Evolutionary conservation across 2,329 filamentous ascomycete species (phyloP), one percentile per base, ranked within the genome.

Genomic region (Arthrobotrys musiformis): DNA sequence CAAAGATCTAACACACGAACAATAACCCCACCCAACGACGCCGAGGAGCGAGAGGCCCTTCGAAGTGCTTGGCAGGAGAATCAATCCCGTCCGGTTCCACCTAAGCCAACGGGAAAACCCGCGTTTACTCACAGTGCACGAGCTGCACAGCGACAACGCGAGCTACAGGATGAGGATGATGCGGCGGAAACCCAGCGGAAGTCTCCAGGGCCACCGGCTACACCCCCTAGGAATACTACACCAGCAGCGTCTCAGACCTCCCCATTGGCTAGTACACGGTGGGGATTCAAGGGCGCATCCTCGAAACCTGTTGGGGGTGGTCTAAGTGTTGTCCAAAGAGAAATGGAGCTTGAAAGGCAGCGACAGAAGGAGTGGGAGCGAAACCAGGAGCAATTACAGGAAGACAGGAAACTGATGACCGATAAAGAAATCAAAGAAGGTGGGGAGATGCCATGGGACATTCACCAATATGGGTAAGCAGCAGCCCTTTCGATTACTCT

Each of bases 281-380:
- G 73, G 73, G 73, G 66, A 19, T 77, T 66, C 44, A 77, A 77
- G 19, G 73, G 73, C 17, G 46, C 60, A 24, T 52, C 48, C 2
- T 64, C 60, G 19, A 30, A 54, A 2, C 48, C 66, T 9, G 8
- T 60, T 13, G 60, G 64, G 9, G 66, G 66, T 22, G 26, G 66
- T 13, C 61, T 77, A 66, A 77, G 73, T 42, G 70, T 77, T 37
- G 73, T 93, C 0, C 92, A 93, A 84, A 88, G 90, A 28, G 92
- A 94, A 83, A 93, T 93, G 90, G 91, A 94, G 82, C 86, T 91
- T 82, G 92, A 94, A 83, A 86, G 92, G 7, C 89, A 93, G 84
- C 86, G 91, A 13, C 92, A 94, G 84, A 87, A 86, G 69, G 92
- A 94, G 82, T 94, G 92, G 92, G 92, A 95, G 82, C 89, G 92